A percentile compares a stretch with the other conserved stretches of the same genome.
Conservation (phyloP, 768 basidiomycete species). For the Amanita muscaria region DNA sequence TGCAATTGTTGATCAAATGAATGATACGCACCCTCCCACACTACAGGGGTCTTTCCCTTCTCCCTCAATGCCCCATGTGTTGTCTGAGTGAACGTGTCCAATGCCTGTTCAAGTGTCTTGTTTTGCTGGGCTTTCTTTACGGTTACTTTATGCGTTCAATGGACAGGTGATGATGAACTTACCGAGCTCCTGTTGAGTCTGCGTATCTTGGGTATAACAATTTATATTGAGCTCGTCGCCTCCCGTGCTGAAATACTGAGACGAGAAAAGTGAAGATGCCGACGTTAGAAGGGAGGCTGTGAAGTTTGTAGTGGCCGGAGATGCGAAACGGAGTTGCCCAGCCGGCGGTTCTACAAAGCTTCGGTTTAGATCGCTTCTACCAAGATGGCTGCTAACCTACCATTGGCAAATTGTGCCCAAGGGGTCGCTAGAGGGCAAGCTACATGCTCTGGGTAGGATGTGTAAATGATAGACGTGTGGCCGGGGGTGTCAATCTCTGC, state of each 20-base stretch:
- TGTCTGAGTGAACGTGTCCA: slow-evolving; percentile 48
- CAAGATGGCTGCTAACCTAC: slow-evolving; percentile 13
- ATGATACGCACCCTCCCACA: slow-evolving; percentile 56
- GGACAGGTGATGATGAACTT: slow-evolving; percentile 11
- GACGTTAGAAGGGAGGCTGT: slow-evolving; percentile 43
- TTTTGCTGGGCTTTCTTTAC: slow-evolving; percentile 21
- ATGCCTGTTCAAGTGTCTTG: slow-evolving; percentile 53
- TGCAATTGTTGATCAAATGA: neutral
- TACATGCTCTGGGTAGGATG: slow-evolving; percentile 66
- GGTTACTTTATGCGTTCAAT: neutral
- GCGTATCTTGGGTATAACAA: slow-evolving; percentile 54
- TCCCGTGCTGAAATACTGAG: slow-evolving; percentile 64
- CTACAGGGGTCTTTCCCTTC: slow-evolving; percentile 64
- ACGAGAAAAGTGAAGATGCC: slow-evolving; percentile 41
- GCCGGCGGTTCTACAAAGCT: slow-evolving; percentile 58
- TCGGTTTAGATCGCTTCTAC: neutral
- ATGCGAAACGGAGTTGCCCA: slow-evolving; percentile 72
- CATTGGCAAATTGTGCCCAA: slow-evolving; percentile 53
- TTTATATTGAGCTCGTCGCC: slow-evolving; percentile 72
- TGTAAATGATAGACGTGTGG: slow-evolving; percentile 61
- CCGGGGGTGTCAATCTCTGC: slow-evolving; percentile 80
- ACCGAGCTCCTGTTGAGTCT: slow-evolving; percentile 48
- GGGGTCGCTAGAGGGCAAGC: slow-evolving; percentile 58
- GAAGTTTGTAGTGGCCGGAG: slow-evolving; percentile 50
- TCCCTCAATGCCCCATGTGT: slow-evolving; percentile 45